Conservation (phyloP, 805 yeast genomes). For the Ogataea ramenticola region DNA sequence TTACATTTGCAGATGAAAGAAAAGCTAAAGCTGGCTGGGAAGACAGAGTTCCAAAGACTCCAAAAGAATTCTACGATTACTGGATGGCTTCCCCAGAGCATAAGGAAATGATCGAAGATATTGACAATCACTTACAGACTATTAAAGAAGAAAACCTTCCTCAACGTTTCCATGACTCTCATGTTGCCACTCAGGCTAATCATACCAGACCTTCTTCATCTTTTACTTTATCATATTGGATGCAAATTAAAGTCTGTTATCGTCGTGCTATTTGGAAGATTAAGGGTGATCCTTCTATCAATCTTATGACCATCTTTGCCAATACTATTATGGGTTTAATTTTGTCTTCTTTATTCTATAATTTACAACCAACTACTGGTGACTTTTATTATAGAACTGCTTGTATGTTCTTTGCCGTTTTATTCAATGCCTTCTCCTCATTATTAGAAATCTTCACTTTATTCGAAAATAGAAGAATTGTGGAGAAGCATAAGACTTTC, state of each 20-base stretch:
- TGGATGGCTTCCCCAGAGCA: constrained; percentile 31
- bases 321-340: constrained; percentile 48
- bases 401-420: constrained; percentile 58
- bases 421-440: constrained; percentile 57
- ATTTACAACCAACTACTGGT: constrained; percentile 32
- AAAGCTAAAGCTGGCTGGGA: constrained; percentile 26
- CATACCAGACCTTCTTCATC: constrained; percentile 40
- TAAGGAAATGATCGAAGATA: constrained; percentile 23
- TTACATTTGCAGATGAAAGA: constrained; percentile 26
- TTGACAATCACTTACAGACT: constrained; percentile 24
- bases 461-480: constrained; percentile 49
- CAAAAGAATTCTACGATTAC: constrained; percentile 31
- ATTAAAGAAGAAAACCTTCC: constrained; percentile 1
- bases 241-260: constrained; percentile 44
- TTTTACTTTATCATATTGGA: constrained; percentile 41
- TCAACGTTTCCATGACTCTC: constrained; percentile 10
- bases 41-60: constrained; percentile 31
- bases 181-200: constrained; percentile 40
- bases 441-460: constrained; percentile 49
- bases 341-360: constrained; percentile 52
- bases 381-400: constrained; percentile 54
- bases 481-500: constrained; percentile 51
- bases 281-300: constrained; percentile 42
- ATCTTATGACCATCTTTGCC: constrained; percentile 34
- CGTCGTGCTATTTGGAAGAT: constrained; percentile 42